Evolutionary conservation across 2,329 filamentous ascomycete genomes (phyloP).

Genomic region (Cephalotrichum gorgonifer): DNA sequence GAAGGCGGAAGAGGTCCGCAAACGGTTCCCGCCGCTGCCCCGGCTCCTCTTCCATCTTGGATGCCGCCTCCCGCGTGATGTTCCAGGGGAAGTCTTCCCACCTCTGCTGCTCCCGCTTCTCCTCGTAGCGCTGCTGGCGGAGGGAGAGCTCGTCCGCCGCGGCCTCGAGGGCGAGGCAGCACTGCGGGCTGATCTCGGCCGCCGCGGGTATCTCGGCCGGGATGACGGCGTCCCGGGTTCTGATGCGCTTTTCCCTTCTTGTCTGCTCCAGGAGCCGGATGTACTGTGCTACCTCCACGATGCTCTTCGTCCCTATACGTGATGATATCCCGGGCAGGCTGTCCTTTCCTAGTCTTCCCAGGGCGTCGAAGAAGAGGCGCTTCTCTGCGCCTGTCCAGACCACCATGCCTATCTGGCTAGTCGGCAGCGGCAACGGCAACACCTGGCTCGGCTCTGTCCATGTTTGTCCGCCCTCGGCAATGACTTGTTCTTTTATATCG

Average conservation of each 20-base stretch:
- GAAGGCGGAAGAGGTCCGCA: conserved; percentile 45
- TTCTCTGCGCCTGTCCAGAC: conserved; percentile 67
- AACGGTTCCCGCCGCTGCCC: conserved; percentile 29
- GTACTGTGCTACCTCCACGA: conserved; percentile 64
- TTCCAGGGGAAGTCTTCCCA: conserved; percentile 56
- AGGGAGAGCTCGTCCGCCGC: conserved; percentile 56
- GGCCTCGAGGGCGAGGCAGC: conserved; percentile 54
- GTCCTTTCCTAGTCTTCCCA: conserved; percentile 54
- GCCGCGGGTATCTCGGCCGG: conserved; percentile 59
- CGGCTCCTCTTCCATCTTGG: conserved; percentile 13
- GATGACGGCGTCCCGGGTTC: conserved; percentile 23
- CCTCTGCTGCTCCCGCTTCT: conserved; percentile 44
- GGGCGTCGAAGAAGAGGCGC: conserved; percentile 52
- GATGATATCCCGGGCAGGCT: conserved; percentile 52
- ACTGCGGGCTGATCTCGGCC: conserved; percentile 57
- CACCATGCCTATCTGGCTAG: conserved; percentile 56
- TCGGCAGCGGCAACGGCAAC: conserved; percentile 12
- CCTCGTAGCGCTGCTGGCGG: conserved; percentile 54
- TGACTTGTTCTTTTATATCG: conserved; percentile 30
- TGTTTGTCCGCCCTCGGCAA: too few species aligned
- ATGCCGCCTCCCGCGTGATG: conserved; percentile 34
- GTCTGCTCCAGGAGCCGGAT: conserved; percentile 44
- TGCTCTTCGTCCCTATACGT: conserved; percentile 60
- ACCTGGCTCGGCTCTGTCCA: not conserved
- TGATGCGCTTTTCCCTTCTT: conserved; percentile 26